These are phyloP conservation scores for Euphorbia peplus DNA, from an alignment of 345 rosid genomes.

Conservation along the genomic window DNA sequence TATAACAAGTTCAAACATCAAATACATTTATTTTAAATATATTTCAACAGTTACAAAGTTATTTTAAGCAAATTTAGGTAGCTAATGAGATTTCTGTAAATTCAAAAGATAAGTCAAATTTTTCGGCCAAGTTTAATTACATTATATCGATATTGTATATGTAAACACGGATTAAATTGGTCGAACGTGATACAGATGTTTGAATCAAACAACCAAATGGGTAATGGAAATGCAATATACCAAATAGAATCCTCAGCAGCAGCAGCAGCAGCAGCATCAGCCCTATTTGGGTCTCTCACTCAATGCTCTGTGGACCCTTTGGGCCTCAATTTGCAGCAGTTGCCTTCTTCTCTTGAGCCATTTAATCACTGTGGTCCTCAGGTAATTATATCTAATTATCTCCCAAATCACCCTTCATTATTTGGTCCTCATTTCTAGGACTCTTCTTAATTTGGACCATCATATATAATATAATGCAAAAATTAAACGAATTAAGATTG, in stretches of 20 bases:
- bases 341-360: conserved; percentile 39
- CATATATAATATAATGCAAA: too few relatives aligned
- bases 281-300: conserved; percentile 37
- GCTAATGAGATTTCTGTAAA: too few relatives aligned
- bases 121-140: too few relatives aligned
- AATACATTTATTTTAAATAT: too few relatives aligned
- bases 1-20: too few relatives aligned
- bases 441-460: too few relatives aligned
- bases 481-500: too few relatives aligned
- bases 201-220: conserved; percentile 42
- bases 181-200: conserved; percentile 37
- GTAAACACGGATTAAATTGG: background rate
- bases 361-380: conserved; percentile 44
- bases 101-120: too few relatives aligned
- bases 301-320: conserved; percentile 44
- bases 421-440: background rate
- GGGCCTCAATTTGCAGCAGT: conserved; percentile 46
- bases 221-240: conserved; percentile 44
- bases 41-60: too few relatives aligned
- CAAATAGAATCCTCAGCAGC: conserved; percentile 52
- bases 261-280: too few relatives aligned
- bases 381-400: conserved; percentile 28
- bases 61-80: too few relatives aligned
- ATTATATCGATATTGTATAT: too few relatives aligned
- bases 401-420: background rate